Conservation (phyloP, 2,329 filamentous ascomycete genomes). For the Fulvia fulva region DNA sequence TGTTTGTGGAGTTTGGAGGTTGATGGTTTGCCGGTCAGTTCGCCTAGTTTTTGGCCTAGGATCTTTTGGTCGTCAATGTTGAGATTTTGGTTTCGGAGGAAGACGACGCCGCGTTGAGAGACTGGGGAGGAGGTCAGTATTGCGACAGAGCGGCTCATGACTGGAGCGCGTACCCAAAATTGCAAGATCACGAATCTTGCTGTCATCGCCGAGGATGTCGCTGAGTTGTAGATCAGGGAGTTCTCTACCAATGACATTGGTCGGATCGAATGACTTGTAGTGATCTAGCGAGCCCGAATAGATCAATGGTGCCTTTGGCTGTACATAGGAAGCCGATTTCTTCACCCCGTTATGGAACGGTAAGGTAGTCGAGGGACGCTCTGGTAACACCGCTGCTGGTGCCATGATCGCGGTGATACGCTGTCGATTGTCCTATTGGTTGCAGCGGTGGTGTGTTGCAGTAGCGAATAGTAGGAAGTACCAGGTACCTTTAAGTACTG, state of each 20-base stretch:
- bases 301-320: constrained; percentile 16
- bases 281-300: constrained; percentile 40
- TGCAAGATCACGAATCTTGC: constrained; percentile 38
- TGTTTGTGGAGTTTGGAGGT: constrained; percentile 59
- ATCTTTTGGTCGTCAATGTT: constrained; percentile 62
- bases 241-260: constrained; percentile 50
- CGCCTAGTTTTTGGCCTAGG: constrained; percentile 57
- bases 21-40: constrained; percentile 56
- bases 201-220: constrained; percentile 36
- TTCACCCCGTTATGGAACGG: neutral
- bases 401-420: neutral
- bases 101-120: constrained; percentile 65
- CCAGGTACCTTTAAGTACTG: neutral
- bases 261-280: constrained; percentile 48
- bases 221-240: constrained; percentile 38
- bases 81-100: constrained; percentile 56
- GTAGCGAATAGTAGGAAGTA: neutral
- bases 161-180: constrained; percentile 53
- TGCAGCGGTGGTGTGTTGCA: neutral
- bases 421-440: neutral
- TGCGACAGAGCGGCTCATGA: neutral
- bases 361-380: neutral
- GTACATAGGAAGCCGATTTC: neutral
- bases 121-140: constrained; percentile 42
- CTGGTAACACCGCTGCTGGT: neutral